Evolutionary conservation across 352 stramenopile species (phyloP).

Genomic region (Salisapilia sapeloensis): DNA sequence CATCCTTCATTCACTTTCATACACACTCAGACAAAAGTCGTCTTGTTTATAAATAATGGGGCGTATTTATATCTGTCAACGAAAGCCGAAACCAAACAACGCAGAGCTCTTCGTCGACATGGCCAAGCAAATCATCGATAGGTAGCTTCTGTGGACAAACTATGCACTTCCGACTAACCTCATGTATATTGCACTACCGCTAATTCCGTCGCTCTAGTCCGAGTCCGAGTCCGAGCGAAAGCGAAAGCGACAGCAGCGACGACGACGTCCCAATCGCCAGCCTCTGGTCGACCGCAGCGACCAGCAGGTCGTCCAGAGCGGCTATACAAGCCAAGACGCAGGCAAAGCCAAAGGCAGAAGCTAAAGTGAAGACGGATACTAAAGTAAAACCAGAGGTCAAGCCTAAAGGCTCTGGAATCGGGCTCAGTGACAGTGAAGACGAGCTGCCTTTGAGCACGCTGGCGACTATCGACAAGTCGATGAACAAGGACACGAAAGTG

Average conservation of each 20-base stretch:
- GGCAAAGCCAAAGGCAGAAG: slow-evolving; percentile 9
- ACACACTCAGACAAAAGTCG: no score
- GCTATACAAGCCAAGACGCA: slow-evolving; percentile 5
- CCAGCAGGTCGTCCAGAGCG: slow-evolving; percentile 1
- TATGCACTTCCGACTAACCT: no score
- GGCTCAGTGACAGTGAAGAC: slow-evolving; percentile 59
- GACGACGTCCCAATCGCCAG: slow-evolving; percentile 65
- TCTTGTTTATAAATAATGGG: no score
- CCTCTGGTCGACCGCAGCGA: slow-evolving; percentile 9
- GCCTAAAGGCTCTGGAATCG: no score
- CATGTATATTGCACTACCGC: no score
- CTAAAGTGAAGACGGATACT: slow-evolving; percentile 1
- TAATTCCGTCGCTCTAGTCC: no score
- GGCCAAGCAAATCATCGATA: slow-evolving; percentile 3
- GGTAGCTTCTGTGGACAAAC: no score
- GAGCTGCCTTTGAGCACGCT: slow-evolving; percentile 53
- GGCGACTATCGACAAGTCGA: slow-evolving; percentile 1
- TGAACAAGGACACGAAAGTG: slow-evolving; percentile 26
- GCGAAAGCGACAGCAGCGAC: slow-evolving; percentile 63
- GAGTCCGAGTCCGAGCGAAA: no score
- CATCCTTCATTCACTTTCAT: no score
- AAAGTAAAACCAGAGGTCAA: slow-evolving; percentile 11
- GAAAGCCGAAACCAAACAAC: neutral
- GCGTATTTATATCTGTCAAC: no score
- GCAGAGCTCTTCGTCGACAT: neutral